phyloP scores from a whole-genome alignment of 2,329 filamentous ascomycete species.

The Rhytidhysteron rufulum region DNA sequence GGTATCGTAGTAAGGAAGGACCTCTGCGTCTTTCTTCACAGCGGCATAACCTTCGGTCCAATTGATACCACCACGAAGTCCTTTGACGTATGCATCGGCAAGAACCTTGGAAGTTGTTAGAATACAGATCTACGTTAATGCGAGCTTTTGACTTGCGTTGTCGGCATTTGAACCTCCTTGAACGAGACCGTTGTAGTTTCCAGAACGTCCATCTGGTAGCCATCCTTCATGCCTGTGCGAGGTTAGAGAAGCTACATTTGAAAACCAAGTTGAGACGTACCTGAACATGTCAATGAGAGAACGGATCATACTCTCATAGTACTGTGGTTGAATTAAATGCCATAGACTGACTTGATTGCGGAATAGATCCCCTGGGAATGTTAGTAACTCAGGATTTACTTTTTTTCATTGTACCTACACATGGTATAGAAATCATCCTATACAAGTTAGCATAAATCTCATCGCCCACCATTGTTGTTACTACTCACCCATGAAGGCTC shows the following conservation, averaged over 20 bases:
- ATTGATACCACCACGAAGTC: constrained; percentile 57
- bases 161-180: constrained; percentile 35
- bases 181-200: constrained; percentile 54
- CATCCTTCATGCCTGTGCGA: constrained; percentile 62
- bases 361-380: constrained; percentile 70
- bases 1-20: constrained; percentile 35
- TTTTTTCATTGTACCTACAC: no score
- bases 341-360: constrained; percentile 44
- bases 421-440: constrained; percentile 68
- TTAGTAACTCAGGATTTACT: no score
- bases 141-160: constrained; percentile 12
- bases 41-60: constrained; percentile 70
- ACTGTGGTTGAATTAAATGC: constrained; percentile 62
- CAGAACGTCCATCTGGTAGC: constrained; percentile 63
- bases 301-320: constrained; percentile 64
- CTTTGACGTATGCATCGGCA: constrained; percentile 66
- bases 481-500: constrained; percentile 63
- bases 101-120: constrained; percentile 61
- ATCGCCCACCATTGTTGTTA: no score
- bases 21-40: constrained; percentile 68
- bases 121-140: constrained; percentile 58
- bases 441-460: constrained; percentile 43
- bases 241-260: neutral
- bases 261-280: neutral
- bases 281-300: constrained; percentile 61